These are phyloP conservation scores for Kandelia obovata DNA, from an alignment of 345 rosid species.

Conservation along the genomic window DNA sequence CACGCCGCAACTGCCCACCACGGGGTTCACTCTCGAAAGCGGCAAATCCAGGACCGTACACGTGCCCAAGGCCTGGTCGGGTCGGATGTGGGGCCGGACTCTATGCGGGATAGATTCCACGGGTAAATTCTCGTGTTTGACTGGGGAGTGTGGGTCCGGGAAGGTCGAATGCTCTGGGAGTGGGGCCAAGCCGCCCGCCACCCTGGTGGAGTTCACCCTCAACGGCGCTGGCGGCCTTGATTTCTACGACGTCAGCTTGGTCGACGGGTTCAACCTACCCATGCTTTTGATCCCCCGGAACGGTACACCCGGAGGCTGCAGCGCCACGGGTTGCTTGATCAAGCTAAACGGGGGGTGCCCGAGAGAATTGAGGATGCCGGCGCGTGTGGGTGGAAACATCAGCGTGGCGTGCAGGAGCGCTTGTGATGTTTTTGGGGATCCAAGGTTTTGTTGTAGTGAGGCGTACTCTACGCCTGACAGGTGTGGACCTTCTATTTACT, in stretches of 20 bases:
- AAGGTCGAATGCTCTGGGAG: slow-evolving; percentile 59
- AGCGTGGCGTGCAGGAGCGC: slow-evolving; percentile 80
- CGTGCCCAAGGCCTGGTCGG: slow-evolving; percentile 73
- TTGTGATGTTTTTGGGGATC: slow-evolving; percentile 80
- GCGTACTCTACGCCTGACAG: slow-evolving; percentile 74
- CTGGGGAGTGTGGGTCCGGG: slow-evolving; percentile 79
- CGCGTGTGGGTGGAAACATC: slow-evolving; percentile 22
- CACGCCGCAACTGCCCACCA: slow-evolving; percentile 60
- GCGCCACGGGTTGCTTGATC: slow-evolving; percentile 81
- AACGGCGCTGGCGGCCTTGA: slow-evolving; percentile 73
- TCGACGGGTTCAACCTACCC: slow-evolving; percentile 69
- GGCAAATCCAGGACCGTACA: slow-evolving; percentile 58
- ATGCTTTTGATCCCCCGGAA: slow-evolving; percentile 56
- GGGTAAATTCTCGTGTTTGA: slow-evolving; percentile 52
- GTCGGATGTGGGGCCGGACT: slow-evolving; percentile 83
- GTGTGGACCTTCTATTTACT: slow-evolving; percentile 62
- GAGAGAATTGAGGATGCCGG: slow-evolving; percentile 40
- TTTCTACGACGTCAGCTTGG: slow-evolving; percentile 77
- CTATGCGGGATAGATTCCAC: slow-evolving; percentile 47
- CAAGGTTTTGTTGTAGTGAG: slow-evolving; percentile 68
- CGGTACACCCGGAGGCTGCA: slow-evolving; percentile 51
- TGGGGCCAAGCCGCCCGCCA: slow-evolving; percentile 83
- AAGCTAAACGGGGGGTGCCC: slow-evolving; percentile 86
- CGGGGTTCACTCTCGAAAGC: slow-evolving; percentile 58
- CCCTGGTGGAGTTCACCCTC: slow-evolving; percentile 82